Percentiles rank a stretch among this genome's conserved stretches.
phyloP scores from a whole-genome alignment of 2,329 filamentous ascomycete genomes.

The Sordariomycetes sp. region DNA sequence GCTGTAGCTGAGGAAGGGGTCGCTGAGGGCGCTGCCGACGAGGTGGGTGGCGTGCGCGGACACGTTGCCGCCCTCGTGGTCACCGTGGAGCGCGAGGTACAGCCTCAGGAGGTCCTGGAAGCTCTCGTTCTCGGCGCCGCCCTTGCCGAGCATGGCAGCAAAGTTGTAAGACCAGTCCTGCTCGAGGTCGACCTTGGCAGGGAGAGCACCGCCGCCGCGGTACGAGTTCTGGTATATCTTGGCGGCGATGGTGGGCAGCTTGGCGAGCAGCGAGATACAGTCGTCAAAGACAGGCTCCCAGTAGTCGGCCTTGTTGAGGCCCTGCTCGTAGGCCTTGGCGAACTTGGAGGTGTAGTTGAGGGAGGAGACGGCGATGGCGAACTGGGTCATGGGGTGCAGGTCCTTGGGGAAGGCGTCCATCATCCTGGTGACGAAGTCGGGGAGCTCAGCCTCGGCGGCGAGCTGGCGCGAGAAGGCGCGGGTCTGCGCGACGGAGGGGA shows the following conservation, averaged over 20 bases:
- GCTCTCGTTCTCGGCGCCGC: conserved; percentile 74
- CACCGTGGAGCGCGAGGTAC: conserved; percentile 91
- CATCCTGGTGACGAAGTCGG: conserved; percentile 73
- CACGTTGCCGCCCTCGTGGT: conserved; percentile 97
- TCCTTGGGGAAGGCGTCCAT: conserved; percentile 80
- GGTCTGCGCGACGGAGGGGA: conserved; percentile 72
- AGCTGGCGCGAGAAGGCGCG: conserved; percentile 74
- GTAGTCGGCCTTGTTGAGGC: conserved; percentile 90
- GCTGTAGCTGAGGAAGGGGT: conserved; percentile 91
- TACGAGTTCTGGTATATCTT: conserved; percentile 95
- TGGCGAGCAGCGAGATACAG: conserved; percentile 82
- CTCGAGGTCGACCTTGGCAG: conserved; percentile 61
- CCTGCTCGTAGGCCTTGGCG: conserved; percentile 82
- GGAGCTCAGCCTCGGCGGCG: conserved; percentile 73
- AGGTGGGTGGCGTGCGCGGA: conserved; percentile 92
- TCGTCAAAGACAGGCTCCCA: conserved; percentile 99
- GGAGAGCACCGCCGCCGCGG: conserved; percentile 58
- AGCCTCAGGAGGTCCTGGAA: conserved; percentile 92
- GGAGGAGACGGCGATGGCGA: conserved; percentile 89
- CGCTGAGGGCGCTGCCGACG: conserved; percentile 85
- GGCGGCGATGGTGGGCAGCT: conserved; percentile 90
- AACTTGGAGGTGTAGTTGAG: conserved; percentile 92
- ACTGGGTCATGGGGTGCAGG: conserved; percentile 97
- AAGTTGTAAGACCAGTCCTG: conserved; percentile 99
- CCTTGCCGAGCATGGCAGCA: conserved; percentile 86